Percentiles rank a stretch among this genome's conserved stretches.
Conservation (phyloP, 2,329 filamentous ascomycete genomes). For the Byssochlamys sp. region DNA sequence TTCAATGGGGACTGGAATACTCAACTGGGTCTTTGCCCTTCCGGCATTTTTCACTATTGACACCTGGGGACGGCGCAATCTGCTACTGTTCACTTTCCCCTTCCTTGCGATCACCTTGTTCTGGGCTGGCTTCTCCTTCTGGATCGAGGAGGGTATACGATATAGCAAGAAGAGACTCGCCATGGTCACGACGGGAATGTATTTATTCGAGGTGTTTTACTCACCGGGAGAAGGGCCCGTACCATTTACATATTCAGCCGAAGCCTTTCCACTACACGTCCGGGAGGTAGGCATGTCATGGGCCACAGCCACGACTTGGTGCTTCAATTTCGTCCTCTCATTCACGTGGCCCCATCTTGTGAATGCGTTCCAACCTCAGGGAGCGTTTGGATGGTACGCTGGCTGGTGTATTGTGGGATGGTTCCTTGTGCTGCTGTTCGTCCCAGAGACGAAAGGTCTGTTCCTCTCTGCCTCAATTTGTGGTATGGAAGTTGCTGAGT, state of each 20-base stretch:
- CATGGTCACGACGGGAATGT: slow-evolving; percentile 35
- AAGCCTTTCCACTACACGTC: slow-evolving; percentile 54
- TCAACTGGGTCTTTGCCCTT: slow-evolving; percentile 58
- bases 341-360: slow-evolving; percentile 45
- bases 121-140: slow-evolving; percentile 44
- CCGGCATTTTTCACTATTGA: slow-evolving; percentile 59
- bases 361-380: slow-evolving; percentile 41
- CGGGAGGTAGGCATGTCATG: slow-evolving; percentile 54
- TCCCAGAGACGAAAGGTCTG: slow-evolving; percentile 41
- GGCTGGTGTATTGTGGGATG: slow-evolving; percentile 47
- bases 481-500: slow-evolving; percentile 7
- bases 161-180: slow-evolving; percentile 26
- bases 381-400: slow-evolving; percentile 50
- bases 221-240: slow-evolving; percentile 52
- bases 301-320: slow-evolving; percentile 47
- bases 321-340: slow-evolving; percentile 46
- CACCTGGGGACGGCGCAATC: slow-evolving; percentile 54
- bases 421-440: slow-evolving; percentile 42
- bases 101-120: slow-evolving; percentile 45
- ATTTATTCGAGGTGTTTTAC: slow-evolving; percentile 45
- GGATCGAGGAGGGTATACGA: slow-evolving; percentile 28
- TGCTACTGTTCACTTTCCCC: slow-evolving; percentile 55
- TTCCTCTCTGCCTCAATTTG: background rate
- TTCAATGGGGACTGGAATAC: slow-evolving; percentile 55
- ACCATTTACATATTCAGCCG: slow-evolving; percentile 56